Base-by-base conservation (phyloP, 2,329 filamentous ascomycete species). In the Volutella citrinella region DNA sequence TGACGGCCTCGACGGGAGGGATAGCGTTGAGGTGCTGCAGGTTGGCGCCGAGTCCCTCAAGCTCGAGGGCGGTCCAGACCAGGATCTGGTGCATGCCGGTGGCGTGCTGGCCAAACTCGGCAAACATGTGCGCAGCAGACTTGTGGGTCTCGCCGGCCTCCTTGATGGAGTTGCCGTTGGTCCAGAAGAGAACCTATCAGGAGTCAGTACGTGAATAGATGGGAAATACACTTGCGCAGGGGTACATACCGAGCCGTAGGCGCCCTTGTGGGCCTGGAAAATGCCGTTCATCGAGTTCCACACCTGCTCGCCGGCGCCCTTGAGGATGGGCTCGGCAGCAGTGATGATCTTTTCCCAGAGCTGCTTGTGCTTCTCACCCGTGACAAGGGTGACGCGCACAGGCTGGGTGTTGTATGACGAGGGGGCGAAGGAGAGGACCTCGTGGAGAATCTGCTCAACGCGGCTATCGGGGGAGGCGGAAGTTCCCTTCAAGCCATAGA, bases 381-480 rank as follows among this genome's bases (percentile, higher is more conserved):
- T 30, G 13, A 52, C 41, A 7, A 52, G 19, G 8, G 42, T 49
- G 19, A 49, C 27, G 22, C 48, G 48, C n/a, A 32, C 34, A 13
- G 48, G 40, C 34, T 51, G 49, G 4, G 48, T 48, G 42, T 52
- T 52, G 42, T 46, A 52, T 2, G 49, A 48, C 6, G 48, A 51
- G 13, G 49, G 49, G 13, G 42, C 17, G 20, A 49, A 49, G 7
- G 36, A 35, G 24, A 52, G 37, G 18, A 51, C 40, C 16, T 55
- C 36, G 7, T 37, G 25, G 14, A 61, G 28, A 11, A 62, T 47
- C 19, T 55, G 43, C 30, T 51, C 32, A 16, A 61, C 52, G 27
- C 50, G 50, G 14, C 36, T 38, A 31, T 62, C 55, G 3, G 57
- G 32, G 12, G 60, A 55, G 3, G 48, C 42, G 8, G 53, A 57